Percentiles rank a stretch among this genome's conserved stretches.
phyloP scores from a whole-genome alignment of 768 basidiomycete species.

The Auriscalpium orientale region DNA sequence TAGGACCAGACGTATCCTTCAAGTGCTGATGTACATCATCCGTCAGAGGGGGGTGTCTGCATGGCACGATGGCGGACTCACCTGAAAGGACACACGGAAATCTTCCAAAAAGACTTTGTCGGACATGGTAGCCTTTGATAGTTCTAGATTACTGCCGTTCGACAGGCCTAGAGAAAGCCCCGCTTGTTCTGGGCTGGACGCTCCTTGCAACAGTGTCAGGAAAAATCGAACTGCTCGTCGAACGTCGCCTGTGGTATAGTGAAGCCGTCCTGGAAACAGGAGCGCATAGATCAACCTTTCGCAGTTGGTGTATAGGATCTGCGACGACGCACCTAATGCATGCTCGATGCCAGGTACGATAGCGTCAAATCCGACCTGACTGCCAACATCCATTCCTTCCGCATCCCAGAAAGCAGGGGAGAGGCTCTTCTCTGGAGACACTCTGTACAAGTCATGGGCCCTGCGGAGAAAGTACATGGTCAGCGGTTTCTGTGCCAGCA shows the following conservation, averaged over 20 bases:
- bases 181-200: slow-evolving; percentile 19
- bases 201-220: slow-evolving; percentile 56
- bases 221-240: slow-evolving; percentile 73
- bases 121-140: slow-evolving; percentile 19
- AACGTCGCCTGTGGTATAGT: slow-evolving; percentile 87
- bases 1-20: slow-evolving; percentile 45
- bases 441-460: slow-evolving; percentile 56
- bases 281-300: slow-evolving; percentile 2
- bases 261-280: slow-evolving; percentile 56
- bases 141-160: slow-evolving; percentile 9
- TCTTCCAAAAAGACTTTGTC: slow-evolving; percentile 81
- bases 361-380: slow-evolving; percentile 45
- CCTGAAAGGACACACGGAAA: slow-evolving; percentile 79
- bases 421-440: slow-evolving; percentile 44
- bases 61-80: slow-evolving; percentile 25
- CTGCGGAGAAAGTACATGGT: slow-evolving; percentile 75
- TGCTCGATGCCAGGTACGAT: slow-evolving; percentile 72
- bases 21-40: slow-evolving; percentile 58
- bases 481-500: slow-evolving; percentile 63
- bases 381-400: slow-evolving; percentile 40
- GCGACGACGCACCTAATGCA: slow-evolving; percentile 49
- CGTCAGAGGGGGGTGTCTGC: background rate
- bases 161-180: slow-evolving; percentile 6
- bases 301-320: background rate
- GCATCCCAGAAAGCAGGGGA: slow-evolving; percentile 81